Evolutionary conservation across 176 grass and related monocot species (phyloP).

Genomic region (Lolium perenne): DNA sequence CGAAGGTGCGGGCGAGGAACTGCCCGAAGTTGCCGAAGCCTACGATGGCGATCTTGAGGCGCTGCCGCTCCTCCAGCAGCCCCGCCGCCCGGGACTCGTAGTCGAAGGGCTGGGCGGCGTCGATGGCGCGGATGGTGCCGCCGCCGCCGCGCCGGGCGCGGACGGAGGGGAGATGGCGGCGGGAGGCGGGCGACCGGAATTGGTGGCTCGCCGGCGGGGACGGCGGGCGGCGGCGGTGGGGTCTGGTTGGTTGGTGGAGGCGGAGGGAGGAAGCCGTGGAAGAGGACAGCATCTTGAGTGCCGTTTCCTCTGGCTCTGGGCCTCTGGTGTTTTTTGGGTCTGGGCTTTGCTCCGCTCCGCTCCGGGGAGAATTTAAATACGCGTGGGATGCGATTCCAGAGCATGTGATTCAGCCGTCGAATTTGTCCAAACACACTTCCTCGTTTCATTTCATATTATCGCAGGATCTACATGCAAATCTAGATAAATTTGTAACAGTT

Average conservation of each 20-base stretch:
- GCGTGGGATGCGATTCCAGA: background rate
- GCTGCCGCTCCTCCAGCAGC: conserved; percentile 52
- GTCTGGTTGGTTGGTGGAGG: conserved; percentile 42
- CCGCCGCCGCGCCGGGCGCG: conserved; percentile 14
- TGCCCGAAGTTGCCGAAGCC: conserved; percentile 92
- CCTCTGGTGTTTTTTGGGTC: background rate
- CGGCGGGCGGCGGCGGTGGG: conserved; percentile 15
- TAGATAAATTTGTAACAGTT: too few species aligned
- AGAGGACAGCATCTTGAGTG: conserved; percentile 53
- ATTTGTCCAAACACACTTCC: too few species aligned
- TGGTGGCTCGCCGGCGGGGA: conserved; percentile 9
- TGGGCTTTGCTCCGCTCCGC: background rate
- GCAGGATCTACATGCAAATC: too few species aligned
- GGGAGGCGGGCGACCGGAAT: conserved; percentile 26
- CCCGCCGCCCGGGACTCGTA: conserved; percentile 60
- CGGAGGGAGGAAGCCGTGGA: conserved; percentile 45
- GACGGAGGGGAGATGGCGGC: conserved; percentile 7
- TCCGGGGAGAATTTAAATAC: background rate
- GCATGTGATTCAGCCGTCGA: background rate
- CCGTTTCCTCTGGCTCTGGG: background rate
- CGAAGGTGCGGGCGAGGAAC: conserved; percentile 70
- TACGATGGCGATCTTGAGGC: conserved; percentile 94
- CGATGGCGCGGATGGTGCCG: conserved; percentile 46
- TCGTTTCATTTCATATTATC: too few species aligned
- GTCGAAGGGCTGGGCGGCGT: conserved; percentile 73